Conservation (phyloP, 257 asterid species). For the Solanum pennellii region DNA sequence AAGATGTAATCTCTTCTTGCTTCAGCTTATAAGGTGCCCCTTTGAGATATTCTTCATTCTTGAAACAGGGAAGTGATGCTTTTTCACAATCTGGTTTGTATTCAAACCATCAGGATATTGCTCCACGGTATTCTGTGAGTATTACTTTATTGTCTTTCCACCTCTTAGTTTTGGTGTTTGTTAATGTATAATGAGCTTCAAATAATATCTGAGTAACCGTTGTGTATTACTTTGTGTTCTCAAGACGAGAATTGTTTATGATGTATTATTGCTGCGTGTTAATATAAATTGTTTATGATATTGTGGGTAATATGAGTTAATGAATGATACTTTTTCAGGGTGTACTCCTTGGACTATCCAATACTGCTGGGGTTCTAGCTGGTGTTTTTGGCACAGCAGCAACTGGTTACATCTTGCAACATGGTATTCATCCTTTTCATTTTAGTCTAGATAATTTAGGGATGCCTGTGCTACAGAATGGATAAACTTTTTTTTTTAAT, state of each 20-base stretch:
- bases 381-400: constrained; percentile 91
- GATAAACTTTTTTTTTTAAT: neutral
- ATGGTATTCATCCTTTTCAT: constrained; percentile 33
- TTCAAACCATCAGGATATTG: constrained; percentile 89
- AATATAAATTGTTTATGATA: neutral
- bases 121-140: constrained; percentile 86
- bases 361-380: constrained; percentile 92
- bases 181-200: neutral
- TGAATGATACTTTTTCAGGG: constrained; percentile 36
- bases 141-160: neutral
- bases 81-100: constrained; percentile 89
- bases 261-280: neutral
- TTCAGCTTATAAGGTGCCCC: neutral
- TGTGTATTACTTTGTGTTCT: neutral
- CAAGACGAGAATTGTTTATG: neutral
- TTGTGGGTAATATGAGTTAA: neutral
- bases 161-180: neutral
- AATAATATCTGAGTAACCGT: neutral
- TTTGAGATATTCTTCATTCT: constrained; percentile 2
- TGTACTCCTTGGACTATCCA: constrained; percentile 81
- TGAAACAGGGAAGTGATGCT: constrained; percentile 70
- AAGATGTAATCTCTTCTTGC: neutral
- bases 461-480: neutral
- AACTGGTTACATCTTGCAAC: constrained; percentile 90
- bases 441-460: neutral